Evolutionary conservation across 2,329 filamentous ascomycete species (phyloP), one percentile per base, ranked within the genome.

Genomic region (Colletotrichum navitas): DNA sequence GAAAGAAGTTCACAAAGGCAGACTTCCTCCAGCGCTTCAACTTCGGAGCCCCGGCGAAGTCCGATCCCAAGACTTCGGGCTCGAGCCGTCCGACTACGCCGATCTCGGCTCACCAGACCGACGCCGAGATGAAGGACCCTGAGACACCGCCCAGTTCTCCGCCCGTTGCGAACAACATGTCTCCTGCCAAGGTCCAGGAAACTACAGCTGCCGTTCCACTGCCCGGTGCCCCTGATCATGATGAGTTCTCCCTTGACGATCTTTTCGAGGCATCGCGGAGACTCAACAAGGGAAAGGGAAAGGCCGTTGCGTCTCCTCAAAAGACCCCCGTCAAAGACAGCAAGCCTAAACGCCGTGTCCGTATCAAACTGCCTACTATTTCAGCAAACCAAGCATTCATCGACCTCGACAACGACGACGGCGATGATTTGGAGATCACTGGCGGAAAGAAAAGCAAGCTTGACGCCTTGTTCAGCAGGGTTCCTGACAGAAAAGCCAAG

Each of bases 1-100:
- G 93, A 81, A 98, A 96, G 85, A 97, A 94, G 83, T 93, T 97
- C 74, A 91, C 92, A 8, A 96, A 95, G 76, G 89, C 91, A 47
- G 93, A 93, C 71, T 85, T 99, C 1, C 93, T 98, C 77, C 91
- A 94, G 64, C 89, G 89, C 32, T 97, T 98, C 84, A 94, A 95
- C 78, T 95, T 91, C 77, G 89, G 86, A 76, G 82, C 81, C 24
- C 69, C 75, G n/a, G 63, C 76, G 3, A 74, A 80, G 11, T 68
- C 77, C 2, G 75, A 63, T 60, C 77, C 58, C 62, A 83, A 85
- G 66, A 80, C 82, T 16, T 75, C 83, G 7, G 90, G 86, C 78
- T 93, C 92, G 3, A 91, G 89, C 74, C 82, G 85, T 39, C 84
- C 85, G 1, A 80, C 81, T 3, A 85, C 87, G 4, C 87, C 87